phyloP scores from a whole-genome alignment of 2,329 filamentous ascomycete genomes.

The Aspergillus floridensis region DNA sequence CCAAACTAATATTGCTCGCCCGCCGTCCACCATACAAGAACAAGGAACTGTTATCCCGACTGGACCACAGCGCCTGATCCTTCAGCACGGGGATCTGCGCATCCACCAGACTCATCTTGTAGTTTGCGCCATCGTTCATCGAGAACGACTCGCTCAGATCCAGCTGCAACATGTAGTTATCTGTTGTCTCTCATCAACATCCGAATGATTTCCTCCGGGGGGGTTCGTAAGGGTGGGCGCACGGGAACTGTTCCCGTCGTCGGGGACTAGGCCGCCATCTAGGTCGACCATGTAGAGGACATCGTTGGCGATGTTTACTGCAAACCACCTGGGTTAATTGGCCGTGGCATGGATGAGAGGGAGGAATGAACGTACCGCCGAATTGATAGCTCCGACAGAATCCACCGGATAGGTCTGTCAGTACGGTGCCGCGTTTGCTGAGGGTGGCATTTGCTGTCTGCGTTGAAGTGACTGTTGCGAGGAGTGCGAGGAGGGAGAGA shows the following conservation, averaged over 20 bases:
- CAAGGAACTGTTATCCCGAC: constrained; percentile 10
- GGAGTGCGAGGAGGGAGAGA: no score
- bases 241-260: constrained; percentile 12
- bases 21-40: constrained; percentile 13
- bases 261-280: constrained; percentile 12
- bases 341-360: no score
- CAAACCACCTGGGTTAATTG: no score
- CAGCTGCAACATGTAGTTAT: constrained; percentile 16
- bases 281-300: constrained; percentile 14
- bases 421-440: neutral
- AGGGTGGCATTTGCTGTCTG: no score
- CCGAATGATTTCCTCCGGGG: neutral
- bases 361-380: constrained; percentile 9
- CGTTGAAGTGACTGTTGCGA: no score
- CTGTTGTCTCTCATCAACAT: neutral
- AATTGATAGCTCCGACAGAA: constrained; percentile 19
- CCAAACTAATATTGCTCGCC: constrained; percentile 4
- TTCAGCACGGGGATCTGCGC: constrained; percentile 10
- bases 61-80: constrained; percentile 15
- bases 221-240: neutral
- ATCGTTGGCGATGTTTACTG: constrained; percentile 15
- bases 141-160: constrained; percentile 10
- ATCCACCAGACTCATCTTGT: constrained; percentile 13
- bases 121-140: constrained; percentile 11
- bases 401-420: constrained; percentile 10